phyloP scores from a whole-genome alignment of 768 basidiomycete genomes.

The Tephrocybe sp. region DNA sequence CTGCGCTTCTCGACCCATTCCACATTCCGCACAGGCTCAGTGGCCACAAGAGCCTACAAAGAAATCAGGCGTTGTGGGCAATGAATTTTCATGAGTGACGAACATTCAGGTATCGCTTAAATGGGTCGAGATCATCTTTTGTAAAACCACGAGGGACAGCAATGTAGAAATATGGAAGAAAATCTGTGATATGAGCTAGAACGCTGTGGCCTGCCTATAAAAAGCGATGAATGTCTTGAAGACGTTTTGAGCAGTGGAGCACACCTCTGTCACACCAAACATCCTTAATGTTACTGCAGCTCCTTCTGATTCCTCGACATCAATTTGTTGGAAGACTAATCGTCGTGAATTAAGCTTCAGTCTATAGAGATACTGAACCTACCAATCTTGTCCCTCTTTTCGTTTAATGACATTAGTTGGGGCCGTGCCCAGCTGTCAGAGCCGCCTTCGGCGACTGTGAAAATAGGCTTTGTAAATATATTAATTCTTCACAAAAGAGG shows the following conservation, averaged over 20 bases:
- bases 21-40: slow-evolving; percentile 43
- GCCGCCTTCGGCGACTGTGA: slow-evolving; percentile 70
- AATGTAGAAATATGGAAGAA: slow-evolving; percentile 92
- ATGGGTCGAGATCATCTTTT: slow-evolving; percentile 59
- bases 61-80: neutral
- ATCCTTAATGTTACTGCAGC: slow-evolving; percentile 53
- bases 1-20: slow-evolving; percentile 66
- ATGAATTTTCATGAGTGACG: slow-evolving; percentile 22
- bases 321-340: slow-evolving; percentile 94
- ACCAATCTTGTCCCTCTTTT: slow-evolving; percentile 69
- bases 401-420: slow-evolving; percentile 48
- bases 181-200: slow-evolving; percentile 75
- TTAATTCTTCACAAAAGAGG: neutral
- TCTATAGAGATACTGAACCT: slow-evolving; percentile 18
- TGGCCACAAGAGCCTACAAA: slow-evolving; percentile 30
- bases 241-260: slow-evolving; percentile 4
- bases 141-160: slow-evolving; percentile 82
- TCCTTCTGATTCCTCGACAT: slow-evolving; percentile 69
- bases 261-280: slow-evolving; percentile 89
- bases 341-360: neutral
- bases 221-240: neutral
- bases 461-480: neutral
- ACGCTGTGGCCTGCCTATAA: slow-evolving; percentile 83
- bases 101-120: slow-evolving; percentile 75
- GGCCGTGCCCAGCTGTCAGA: slow-evolving; percentile 75